Evolutionary conservation across 1,284 basidiomycete genomes (phyloP), one percentile per base, ranked within the genome.

Genomic region (Cutaneotrichosporon cavernicola): DNA sequence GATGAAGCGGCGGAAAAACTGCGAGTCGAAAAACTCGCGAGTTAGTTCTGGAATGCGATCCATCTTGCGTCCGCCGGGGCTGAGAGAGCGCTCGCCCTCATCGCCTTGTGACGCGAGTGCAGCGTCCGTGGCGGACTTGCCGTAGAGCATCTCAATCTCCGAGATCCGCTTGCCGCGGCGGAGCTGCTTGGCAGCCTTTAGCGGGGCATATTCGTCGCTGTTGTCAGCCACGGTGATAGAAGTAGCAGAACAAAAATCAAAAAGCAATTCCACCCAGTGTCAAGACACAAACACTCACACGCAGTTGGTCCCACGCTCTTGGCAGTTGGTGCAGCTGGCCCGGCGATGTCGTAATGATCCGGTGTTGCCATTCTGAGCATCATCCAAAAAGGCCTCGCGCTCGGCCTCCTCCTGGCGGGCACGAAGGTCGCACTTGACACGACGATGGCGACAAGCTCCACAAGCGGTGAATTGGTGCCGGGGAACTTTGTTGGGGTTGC

Each of bases 401-500:
- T 74, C 71, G 1, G 71, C 69, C 46, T 71, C 71, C 53, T 76
- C 75, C 65, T 78, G 76, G 49, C 73, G 70, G 18, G 77, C 75
- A 31, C 78, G 78, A 53, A 80, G 64, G 65, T 77, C 77, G 59
- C 77, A 81, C 61, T 78, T 80, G 47, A 81, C 79, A 36, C 91
- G 86, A 73, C 91, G 82, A 86, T 91, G 91, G 60, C 91, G 87
- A 80, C 92, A 95, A 43, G 91, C 91, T 58, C 91, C 91, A 75
- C 92, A 94, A 4, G 91, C 92, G 40, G 89, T 88, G 80, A 90
- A 91, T 72, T 91, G 90, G 72, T 90, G 89, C 57, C 90, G 82
- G 4, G 86, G 85, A 13, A 89, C 88, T 76, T 90, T 90, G 61
- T 63, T 31, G 14, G 26, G 32, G 47, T 60, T 50, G 22, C 14